Percentiles rank a stretch among this genome's conserved stretches.
phyloP scores from a whole-genome alignment of 1,284 basidiomycete genomes.

The Fomitopsis schrenkii region DNA sequence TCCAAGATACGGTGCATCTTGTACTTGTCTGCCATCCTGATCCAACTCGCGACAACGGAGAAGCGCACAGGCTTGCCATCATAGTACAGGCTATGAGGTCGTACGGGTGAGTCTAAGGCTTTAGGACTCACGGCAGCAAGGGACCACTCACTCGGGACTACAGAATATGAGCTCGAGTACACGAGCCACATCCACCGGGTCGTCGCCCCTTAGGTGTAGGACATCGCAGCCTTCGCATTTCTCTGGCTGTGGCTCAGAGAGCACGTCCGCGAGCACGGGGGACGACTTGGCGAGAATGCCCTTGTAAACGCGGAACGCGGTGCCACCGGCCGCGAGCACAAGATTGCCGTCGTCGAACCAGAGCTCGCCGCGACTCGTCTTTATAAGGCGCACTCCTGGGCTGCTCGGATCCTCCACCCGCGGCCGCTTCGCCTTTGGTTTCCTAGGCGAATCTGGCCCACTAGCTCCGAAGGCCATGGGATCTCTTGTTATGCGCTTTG shows the following conservation, averaged over 20 bases:
- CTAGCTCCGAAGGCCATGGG: background rate
- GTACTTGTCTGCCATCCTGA: background rate
- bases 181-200: background rate
- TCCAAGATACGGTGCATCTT: background rate
- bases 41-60: background rate
- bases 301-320: conserved; percentile 9
- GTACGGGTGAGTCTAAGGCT: too few relatives aligned
- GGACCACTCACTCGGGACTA: background rate
- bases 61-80: background rate
- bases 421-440: background rate
- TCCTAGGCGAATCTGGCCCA: background rate
- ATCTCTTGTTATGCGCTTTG: too few relatives aligned
- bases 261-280: conserved; percentile 11
- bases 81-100: too few relatives aligned
- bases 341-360: conserved; percentile 16
- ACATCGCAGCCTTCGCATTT: background rate
- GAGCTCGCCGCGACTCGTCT: background rate
- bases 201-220: background rate
- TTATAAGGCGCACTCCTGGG: background rate
- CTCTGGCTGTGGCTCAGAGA: conserved; percentile 5
- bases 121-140: too few relatives aligned
- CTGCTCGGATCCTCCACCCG: background rate
- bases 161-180: background rate
- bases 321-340: conserved; percentile 6
- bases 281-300: conserved; percentile 12